A percentile compares a stretch with the other conserved stretches of the same genome.
phyloP scores from a whole-genome alignment of 2,329 filamentous ascomycete genomes.

The Neonectria neomacrospora region DNA sequence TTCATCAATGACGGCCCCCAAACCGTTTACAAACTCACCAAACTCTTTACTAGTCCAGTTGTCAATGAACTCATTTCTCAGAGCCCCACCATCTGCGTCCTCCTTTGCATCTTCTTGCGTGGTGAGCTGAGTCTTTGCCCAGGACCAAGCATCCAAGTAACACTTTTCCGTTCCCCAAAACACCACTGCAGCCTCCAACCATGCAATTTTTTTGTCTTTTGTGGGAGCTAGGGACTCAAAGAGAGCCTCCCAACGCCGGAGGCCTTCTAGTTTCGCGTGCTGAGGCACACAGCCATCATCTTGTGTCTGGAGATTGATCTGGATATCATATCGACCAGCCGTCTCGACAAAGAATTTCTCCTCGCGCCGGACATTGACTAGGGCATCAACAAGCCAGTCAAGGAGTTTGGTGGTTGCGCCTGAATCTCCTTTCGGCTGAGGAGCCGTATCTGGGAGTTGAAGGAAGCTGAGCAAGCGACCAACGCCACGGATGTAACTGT shows the following conservation, averaged over 20 bases:
- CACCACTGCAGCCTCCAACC: conserved; percentile 76
- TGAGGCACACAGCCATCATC: conserved; percentile 38
- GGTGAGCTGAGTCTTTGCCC: conserved; percentile 55
- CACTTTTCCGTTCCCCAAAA: conserved; percentile 80
- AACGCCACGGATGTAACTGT: conserved; percentile 75
- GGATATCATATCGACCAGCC: conserved; percentile 68
- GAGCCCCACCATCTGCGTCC: conserved; percentile 73
- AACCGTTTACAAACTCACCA: conserved; percentile 64
- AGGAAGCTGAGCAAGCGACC: conserved; percentile 73
- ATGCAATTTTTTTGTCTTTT: conserved; percentile 56
- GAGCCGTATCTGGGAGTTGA: conserved; percentile 57
- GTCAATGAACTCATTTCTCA: conserved; percentile 72
- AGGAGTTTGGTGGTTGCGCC: conserved; percentile 65
- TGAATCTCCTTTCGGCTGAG: conserved; percentile 14
- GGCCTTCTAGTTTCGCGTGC: conserved; percentile 53
- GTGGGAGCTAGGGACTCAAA: conserved; percentile 64
- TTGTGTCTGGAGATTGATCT: conserved; percentile 53
- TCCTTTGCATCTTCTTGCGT: conserved; percentile 33
- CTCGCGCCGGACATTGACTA: conserved; percentile 75
- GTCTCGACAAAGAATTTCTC: conserved; percentile 75
- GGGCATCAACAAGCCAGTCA: conserved; percentile 70
- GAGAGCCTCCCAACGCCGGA: conserved; percentile 56
- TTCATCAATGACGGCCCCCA: conserved; percentile 66
- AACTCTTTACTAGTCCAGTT: conserved; percentile 76
- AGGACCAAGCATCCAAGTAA: conserved; percentile 70